phyloP scores from a whole-genome alignment of 169 alveolate genomes.

The Besnoitia besnoiti region DNA sequence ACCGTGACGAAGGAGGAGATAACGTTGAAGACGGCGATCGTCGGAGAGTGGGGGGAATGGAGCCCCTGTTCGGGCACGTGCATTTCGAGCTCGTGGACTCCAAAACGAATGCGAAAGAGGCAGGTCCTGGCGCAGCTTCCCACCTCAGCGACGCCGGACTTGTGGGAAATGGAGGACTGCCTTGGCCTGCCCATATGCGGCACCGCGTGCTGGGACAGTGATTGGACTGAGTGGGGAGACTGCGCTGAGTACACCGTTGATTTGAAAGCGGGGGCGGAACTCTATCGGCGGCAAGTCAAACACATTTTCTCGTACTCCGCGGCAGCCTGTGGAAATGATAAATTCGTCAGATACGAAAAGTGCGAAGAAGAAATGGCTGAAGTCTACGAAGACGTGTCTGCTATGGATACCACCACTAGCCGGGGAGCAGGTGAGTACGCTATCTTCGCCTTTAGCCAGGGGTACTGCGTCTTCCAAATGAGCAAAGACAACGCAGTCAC shows the following conservation, averaged over 20 bases:
- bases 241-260: not conserved
- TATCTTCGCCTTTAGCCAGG: no score
- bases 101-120: not conserved
- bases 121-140: not conserved
- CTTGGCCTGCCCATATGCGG: not conserved
- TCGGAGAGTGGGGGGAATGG: conserved; percentile 34
- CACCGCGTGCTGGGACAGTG: not conserved
- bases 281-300: not conserved
- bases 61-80: conserved; percentile 9
- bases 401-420: no score
- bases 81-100: not conserved
- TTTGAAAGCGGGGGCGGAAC: not conserved
- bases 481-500: no score
- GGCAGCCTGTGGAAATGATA: not conserved
- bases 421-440: no score
- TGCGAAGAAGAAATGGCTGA: not conserved
- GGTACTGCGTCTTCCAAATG: no score
- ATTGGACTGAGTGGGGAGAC: conserved; percentile 25
- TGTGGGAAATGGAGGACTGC: not conserved
- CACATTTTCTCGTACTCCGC: not conserved
- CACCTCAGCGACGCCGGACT: not conserved
- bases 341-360: not conserved
- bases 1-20: not conserved
- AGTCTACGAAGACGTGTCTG: no score
- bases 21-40: not conserved